These are phyloP conservation scores for Triglochin maritima DNA, from an alignment of 106 monocot genomes.

Conservation along the genomic window DNA sequence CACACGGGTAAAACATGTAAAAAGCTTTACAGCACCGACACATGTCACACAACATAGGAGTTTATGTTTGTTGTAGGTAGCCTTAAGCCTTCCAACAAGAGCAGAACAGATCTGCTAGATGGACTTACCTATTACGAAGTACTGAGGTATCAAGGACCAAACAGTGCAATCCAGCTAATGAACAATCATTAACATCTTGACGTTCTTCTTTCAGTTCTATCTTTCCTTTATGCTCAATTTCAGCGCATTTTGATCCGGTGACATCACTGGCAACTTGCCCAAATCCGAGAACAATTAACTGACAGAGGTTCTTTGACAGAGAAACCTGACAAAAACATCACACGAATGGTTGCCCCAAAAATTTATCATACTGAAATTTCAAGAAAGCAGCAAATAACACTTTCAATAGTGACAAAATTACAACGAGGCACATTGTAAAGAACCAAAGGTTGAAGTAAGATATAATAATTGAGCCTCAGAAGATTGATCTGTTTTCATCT, in stretches of 20 bases:
- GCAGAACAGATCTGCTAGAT: too few relatives aligned
- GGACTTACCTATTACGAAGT: slow-evolving; percentile 51
- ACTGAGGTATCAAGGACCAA: slow-evolving; percentile 75
- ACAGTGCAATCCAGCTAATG: slow-evolving; percentile 60
- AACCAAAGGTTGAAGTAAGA: too few relatives aligned
- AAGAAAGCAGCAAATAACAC: background rate
- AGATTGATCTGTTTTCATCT: too few relatives aligned
- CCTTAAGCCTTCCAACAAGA: too few relatives aligned
- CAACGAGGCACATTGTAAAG: too few relatives aligned
- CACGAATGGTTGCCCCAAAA: too few relatives aligned
- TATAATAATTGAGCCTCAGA: too few relatives aligned
- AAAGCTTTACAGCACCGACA: too few relatives aligned
- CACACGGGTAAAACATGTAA: too few relatives aligned
- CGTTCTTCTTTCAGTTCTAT: slow-evolving; percentile 10
- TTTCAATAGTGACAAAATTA: background rate
- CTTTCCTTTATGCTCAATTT: slow-evolving; percentile 7
- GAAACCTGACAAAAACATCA: slow-evolving; percentile 36
- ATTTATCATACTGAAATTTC: background rate
- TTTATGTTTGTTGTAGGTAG: too few relatives aligned
- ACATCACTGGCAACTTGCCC: slow-evolving; percentile 36
- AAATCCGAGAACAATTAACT: slow-evolving; percentile 49
- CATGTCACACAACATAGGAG: too few relatives aligned
- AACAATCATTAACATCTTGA: slow-evolving; percentile 7
- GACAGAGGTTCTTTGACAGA: slow-evolving; percentile 71
- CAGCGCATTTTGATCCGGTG: background rate